A percentile compares a stretch with the other conserved stretches of the same genome.
phyloP scores from a whole-genome alignment of 108 stramenopile genomes.

The Hondaea fermentalgiana region DNA sequence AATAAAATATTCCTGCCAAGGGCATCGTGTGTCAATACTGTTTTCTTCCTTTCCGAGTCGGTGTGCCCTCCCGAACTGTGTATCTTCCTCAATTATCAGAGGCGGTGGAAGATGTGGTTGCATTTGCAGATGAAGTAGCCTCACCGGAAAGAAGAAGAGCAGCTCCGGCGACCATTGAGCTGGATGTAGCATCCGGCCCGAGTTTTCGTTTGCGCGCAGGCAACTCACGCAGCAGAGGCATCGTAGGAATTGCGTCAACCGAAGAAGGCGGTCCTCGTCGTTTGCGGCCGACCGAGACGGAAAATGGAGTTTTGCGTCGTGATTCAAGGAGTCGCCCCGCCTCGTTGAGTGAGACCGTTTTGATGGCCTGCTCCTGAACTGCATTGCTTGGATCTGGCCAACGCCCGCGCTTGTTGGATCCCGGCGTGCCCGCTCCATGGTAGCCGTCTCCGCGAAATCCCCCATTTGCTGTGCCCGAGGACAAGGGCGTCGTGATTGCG shows the following conservation, averaged over 20 bases:
- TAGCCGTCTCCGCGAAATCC: no score
- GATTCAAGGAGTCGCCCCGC: neutral
- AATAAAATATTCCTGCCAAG: no score
- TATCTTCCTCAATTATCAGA: no score
- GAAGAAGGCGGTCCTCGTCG: neutral
- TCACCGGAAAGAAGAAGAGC: neutral
- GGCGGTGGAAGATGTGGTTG: no score
- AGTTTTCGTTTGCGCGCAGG: neutral
- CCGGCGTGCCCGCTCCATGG: no score
- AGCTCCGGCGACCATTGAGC: neutral
- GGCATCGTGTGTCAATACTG: no score
- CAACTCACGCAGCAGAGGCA: neutral
- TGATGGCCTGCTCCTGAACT: neutral
- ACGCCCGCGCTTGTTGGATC: neutral
- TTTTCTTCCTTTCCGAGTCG: no score
- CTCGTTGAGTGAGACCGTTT: neutral
- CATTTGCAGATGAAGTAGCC: neutral
- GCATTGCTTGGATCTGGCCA: neutral
- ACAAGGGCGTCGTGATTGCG: no score
- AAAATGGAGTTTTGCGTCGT: no score
- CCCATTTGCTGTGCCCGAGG: no score
- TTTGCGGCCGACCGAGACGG: neutral
- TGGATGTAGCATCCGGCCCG: neutral
- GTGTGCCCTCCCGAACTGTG: no score
- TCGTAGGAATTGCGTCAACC: neutral